Conservation (phyloP, 225 moss, liverwort and hornwort species). For the Ulota crispa region DNA sequence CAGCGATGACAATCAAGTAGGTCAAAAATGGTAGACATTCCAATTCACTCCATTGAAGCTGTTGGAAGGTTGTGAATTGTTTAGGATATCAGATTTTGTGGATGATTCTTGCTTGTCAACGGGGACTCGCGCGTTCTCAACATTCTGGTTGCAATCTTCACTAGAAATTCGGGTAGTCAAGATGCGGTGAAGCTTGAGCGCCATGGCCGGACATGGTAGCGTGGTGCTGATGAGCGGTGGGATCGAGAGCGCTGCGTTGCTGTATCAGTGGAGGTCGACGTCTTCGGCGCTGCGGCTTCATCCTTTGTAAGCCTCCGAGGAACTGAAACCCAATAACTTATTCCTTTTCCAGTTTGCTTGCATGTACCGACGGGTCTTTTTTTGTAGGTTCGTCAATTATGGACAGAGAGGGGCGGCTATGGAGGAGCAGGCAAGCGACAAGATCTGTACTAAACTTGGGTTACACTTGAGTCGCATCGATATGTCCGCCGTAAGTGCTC, state of each 20-base stretch:
- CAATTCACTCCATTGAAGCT: no score
- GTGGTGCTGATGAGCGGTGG: conserved; percentile 70
- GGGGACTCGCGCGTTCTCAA: neutral
- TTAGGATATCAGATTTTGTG: neutral
- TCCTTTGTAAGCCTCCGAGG: conserved; percentile 45
- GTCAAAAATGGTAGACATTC: no score
- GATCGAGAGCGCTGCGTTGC: conserved; percentile 64
- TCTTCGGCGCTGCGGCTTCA: conserved; percentile 44
- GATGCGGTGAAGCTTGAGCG: conserved; percentile 10
- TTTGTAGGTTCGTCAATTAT: conserved; percentile 59
- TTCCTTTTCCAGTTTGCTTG: neutral
- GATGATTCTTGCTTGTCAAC: neutral
- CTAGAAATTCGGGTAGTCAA: neutral
- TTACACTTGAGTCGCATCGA: conserved; percentile 51
- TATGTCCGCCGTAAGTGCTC: conserved; percentile 41
- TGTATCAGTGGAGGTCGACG: conserved; percentile 60
- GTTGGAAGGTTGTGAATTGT: neutral
- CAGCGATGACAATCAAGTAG: no score
- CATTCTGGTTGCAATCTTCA: neutral
- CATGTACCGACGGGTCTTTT: neutral
- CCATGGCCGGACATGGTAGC: conserved; percentile 41
- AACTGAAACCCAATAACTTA: neutral
- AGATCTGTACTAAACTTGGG: conserved; percentile 48
- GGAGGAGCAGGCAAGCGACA: conserved; percentile 64
- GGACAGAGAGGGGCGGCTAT: conserved; percentile 63